Conservation (phyloP, 495 filamentous ascomycete species). For the Xylaria flabelliformis region DNA sequence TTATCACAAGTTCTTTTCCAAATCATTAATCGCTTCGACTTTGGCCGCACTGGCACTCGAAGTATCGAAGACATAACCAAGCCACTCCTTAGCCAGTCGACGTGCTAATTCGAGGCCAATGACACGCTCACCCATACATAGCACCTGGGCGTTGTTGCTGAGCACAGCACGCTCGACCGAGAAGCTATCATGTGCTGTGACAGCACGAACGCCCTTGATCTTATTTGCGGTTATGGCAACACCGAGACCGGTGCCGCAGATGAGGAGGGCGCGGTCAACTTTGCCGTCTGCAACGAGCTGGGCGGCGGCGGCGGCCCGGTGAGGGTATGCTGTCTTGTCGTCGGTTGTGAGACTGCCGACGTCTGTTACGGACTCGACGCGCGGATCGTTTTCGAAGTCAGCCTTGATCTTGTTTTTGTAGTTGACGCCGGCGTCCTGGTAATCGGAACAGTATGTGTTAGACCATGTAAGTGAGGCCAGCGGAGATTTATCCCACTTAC, state of each 20-base stretch:
- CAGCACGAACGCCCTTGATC: constrained; percentile 81
- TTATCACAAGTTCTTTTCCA: constrained; percentile 60
- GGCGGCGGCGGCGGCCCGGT: constrained; percentile 74
- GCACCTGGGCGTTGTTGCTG: constrained; percentile 86
- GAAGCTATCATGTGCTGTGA: constrained; percentile 87
- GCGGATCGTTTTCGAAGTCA: constrained; percentile 69
- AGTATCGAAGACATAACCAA: constrained; percentile 81
- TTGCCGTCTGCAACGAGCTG: constrained; percentile 70
- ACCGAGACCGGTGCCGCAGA: constrained; percentile 87
- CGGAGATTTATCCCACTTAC: constrained; percentile 35
- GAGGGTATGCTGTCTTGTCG: constrained; percentile 86
- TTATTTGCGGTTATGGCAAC: constrained; percentile 90
- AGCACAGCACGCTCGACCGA: constrained; percentile 80
- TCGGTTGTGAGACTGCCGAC: constrained; percentile 60
- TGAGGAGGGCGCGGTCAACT: constrained; percentile 80
- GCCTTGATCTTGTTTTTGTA: constrained; percentile 83
- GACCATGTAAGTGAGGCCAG: background rate
- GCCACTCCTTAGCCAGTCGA: constrained; percentile 79
- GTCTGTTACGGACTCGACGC: constrained; percentile 72
- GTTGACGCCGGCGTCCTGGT: constrained; percentile 72
- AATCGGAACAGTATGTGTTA: constrained; percentile 21
- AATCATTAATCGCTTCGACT: constrained; percentile 75
- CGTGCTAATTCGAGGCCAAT: constrained; percentile 81
- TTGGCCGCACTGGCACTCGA: constrained; percentile 74
- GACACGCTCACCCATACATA: constrained; percentile 87